phyloP scores from a whole-genome alignment of 2,329 filamentous ascomycete species.

The Colletotrichum theobromicola region DNA sequence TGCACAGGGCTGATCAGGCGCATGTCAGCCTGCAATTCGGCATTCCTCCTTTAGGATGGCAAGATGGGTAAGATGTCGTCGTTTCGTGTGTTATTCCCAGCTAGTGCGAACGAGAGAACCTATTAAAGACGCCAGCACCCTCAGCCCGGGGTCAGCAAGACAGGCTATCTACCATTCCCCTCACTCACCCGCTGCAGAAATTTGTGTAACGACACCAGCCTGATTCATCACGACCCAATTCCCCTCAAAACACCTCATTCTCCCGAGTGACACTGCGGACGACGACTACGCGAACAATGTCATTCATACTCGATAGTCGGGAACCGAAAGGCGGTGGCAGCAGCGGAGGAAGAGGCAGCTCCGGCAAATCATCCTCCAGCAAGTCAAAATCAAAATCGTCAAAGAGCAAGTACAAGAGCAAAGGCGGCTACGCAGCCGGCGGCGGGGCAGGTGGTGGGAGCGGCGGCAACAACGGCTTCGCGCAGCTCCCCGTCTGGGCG shows the following conservation, averaged over 20 bases:
- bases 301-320: conserved; percentile 9
- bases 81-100: background rate
- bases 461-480: conserved; percentile 2
- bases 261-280: background rate
- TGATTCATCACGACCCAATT: background rate
- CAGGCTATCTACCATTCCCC: background rate
- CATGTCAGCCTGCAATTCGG: background rate
- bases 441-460: background rate
- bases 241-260: background rate
- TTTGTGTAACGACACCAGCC: background rate
- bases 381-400: background rate
- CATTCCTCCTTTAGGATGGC: background rate
- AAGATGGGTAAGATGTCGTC: background rate
- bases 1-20: background rate
- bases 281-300: background rate
- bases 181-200: background rate
- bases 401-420: conserved; percentile 5
- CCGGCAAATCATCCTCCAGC: background rate
- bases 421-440: background rate
- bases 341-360: background rate
- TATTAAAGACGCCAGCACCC: background rate
- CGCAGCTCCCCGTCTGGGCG: conserved; percentile 14
- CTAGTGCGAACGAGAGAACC: background rate
- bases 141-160: background rate
- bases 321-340: conserved; percentile 15